Conservation (phyloP, 1,284 basidiomycete species). For the Rugosomyces carneus region DNA sequence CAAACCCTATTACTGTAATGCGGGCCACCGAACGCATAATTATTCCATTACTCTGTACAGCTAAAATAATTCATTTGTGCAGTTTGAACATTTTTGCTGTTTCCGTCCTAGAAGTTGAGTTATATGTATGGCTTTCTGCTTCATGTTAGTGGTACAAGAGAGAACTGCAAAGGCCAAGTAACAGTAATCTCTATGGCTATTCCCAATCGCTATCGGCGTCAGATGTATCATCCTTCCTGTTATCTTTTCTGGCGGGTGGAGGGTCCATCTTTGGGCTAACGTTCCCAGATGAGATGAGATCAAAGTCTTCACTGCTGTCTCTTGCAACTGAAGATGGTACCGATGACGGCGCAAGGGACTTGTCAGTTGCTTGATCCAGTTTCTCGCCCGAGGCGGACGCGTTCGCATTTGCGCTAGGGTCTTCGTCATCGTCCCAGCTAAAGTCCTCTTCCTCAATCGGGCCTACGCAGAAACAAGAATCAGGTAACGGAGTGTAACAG, state of each 20-base stretch:
- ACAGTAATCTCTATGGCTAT: slow-evolving; percentile 21
- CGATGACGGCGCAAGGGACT: slow-evolving; percentile 1
- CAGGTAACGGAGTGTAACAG: slow-evolving; percentile 3
- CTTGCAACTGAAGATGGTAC: slow-evolving; percentile 19
- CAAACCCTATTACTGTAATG: neutral
- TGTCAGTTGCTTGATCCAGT: slow-evolving; percentile 2
- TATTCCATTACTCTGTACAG: neutral
- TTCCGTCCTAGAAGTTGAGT: neutral
- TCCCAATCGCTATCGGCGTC: slow-evolving; percentile 70
- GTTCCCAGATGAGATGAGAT: slow-evolving; percentile 57
- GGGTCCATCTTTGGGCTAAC: slow-evolving; percentile 30
- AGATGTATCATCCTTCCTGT: slow-evolving; percentile 28
- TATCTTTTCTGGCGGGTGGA: slow-evolving; percentile 20
- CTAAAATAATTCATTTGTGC: neutral
- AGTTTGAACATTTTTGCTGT: neutral
- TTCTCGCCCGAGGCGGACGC: neutral
- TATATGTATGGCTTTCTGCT: neutral
- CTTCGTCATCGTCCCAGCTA: slow-evolving; percentile 75
- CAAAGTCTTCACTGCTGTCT: slow-evolving; percentile 65
- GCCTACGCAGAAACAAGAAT: slow-evolving; percentile 29
- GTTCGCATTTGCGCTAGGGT: slow-evolving; percentile 21
- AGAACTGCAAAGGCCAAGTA: neutral
- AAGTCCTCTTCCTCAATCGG: slow-evolving; percentile 68
- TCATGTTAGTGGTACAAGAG: neutral
- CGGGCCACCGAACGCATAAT: neutral